A percentile compares a stretch with the other conserved stretches of the same genome.
Evolutionary conservation across 2,329 filamentous ascomycete genomes (phyloP).

Genomic region (Beauveria scarabaeidicola): DNA sequence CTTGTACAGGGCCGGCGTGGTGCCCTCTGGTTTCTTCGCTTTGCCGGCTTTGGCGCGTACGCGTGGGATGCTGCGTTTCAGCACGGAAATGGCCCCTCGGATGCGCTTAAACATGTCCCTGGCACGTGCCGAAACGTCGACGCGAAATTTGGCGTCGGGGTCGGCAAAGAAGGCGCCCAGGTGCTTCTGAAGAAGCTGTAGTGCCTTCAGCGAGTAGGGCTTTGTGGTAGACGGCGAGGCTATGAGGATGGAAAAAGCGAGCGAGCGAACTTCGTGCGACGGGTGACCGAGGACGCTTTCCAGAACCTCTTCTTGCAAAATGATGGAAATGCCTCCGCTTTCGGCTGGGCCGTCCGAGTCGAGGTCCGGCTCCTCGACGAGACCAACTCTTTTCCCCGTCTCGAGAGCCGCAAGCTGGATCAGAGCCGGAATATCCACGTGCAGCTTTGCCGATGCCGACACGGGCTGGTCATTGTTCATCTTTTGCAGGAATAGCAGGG

Average conservation of each 20-base stretch:
- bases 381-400: conserved; percentile 59
- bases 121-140: conserved; percentile 67
- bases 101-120: conserved; percentile 71
- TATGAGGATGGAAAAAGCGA: conserved; percentile 74
- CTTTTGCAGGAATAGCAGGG: conserved; percentile 48
- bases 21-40: conserved; percentile 16
- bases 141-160: conserved; percentile 75
- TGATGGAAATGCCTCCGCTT: conserved; percentile 21
- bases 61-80: conserved; percentile 37
- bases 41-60: conserved; percentile 28
- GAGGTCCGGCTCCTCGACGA: conserved; percentile 55
- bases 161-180: conserved; percentile 71
- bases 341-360: conserved; percentile 14
- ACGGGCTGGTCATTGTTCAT: conserved; percentile 45
- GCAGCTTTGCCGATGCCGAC: conserved; percentile 34
- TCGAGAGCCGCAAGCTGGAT: conserved; percentile 61
- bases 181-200: conserved; percentile 55
- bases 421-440: conserved; percentile 45
- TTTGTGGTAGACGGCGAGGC: conserved; percentile 67
- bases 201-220: conserved; percentile 55
- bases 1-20: conserved; percentile 25
- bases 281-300: conserved; percentile 45
- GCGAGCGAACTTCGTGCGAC: conserved; percentile 59
- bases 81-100: conserved; percentile 53
- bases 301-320: conserved; percentile 36